Base-by-base conservation (phyloP, 108 stramenopile genomes). In the Fistulifera solaris region DNA sequence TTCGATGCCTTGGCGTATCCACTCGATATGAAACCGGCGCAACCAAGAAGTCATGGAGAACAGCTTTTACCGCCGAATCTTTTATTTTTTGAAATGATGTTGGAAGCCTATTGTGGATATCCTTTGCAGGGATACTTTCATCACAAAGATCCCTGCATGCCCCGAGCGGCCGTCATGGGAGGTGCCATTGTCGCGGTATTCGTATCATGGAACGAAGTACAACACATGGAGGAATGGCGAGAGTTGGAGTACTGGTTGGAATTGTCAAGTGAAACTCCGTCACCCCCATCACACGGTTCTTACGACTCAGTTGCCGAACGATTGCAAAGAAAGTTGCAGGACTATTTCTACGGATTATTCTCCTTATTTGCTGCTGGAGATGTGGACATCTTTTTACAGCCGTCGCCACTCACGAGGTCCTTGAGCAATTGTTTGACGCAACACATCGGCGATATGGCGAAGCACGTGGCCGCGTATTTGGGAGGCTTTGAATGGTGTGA, bases 91-190 rank as follows among this genome's bases (percentile, higher is more conserved):
- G 23, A 58, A 44, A 48, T 58, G 12, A 12, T 42, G 15, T 43
- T 58, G 12, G 41, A 58, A 27, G 56, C 45, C 17, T 58, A 44
- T 17, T n/a, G 13, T 15, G 56, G 56, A 45, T 58, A 58, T 17
- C 18, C 21, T 23, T 10, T 41, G 13, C 38, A 24, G 53, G 15
- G n/a, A 10, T 15, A 11, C 42, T 48, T 45, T 17, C 11, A 48
- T 22, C 11, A 8, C 13, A 19, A 19, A 14, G 56, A 58, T 44
- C 8, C 56, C 7, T 8, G 12, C 7, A 13, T 53, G 26, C 56
- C 56, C 24, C 43, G 56, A 24, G 42, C 56, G 10, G 56, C 56
- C 12, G 24, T 58, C 10, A 58, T 58, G 56, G 56, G 56, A 45
- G 56, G 56, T 12, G 42, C 42, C 10, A 27, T 58, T 58, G 56